These are phyloP conservation scores for Collybia sp. DNA, from an alignment of 768 basidiomycete genomes.

Conservation along the genomic window DNA sequence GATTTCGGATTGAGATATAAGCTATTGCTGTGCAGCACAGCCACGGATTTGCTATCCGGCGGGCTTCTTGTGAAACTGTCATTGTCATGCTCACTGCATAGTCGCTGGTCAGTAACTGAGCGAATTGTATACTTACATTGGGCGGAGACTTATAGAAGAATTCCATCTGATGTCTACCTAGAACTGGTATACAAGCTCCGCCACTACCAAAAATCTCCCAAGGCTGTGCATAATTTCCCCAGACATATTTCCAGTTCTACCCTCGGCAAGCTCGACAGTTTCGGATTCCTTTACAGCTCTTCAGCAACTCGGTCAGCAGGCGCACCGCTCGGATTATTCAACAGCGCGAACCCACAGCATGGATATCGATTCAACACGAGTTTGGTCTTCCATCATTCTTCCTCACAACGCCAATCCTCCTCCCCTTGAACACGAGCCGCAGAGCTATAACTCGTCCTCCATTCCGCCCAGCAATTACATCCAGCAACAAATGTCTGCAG, in stretches of 20 bases:
- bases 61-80: too few species aligned
- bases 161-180: background rate
- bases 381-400: slow-evolving; percentile 22
- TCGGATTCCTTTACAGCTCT: too few species aligned
- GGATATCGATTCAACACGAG: slow-evolving; percentile 19
- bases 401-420: slow-evolving; percentile 14
- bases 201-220: background rate
- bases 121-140: slow-evolving; percentile 2
- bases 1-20: slow-evolving; percentile 23
- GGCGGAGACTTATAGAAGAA: slow-evolving; percentile 7
- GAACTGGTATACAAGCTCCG: background rate
- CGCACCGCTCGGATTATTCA: background rate
- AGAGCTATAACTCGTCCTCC: slow-evolving; percentile 10
- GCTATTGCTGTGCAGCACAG: slow-evolving; percentile 37
- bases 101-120: background rate
- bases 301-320: too few species aligned
- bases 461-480: slow-evolving; percentile 15
- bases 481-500: slow-evolving; percentile 30
- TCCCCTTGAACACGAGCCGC: slow-evolving; percentile 21
- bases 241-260: too few species aligned
- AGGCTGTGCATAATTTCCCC: background rate
- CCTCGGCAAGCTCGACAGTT: too few species aligned
- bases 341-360: background rate
- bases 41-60: slow-evolving; percentile 17
- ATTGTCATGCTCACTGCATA: too few species aligned